Percentiles rank a stretch among this genome's conserved stretches.
Evolutionary conservation across 352 stramenopile species (phyloP).

Genomic region (Phytophthora cryptogea): DNA sequence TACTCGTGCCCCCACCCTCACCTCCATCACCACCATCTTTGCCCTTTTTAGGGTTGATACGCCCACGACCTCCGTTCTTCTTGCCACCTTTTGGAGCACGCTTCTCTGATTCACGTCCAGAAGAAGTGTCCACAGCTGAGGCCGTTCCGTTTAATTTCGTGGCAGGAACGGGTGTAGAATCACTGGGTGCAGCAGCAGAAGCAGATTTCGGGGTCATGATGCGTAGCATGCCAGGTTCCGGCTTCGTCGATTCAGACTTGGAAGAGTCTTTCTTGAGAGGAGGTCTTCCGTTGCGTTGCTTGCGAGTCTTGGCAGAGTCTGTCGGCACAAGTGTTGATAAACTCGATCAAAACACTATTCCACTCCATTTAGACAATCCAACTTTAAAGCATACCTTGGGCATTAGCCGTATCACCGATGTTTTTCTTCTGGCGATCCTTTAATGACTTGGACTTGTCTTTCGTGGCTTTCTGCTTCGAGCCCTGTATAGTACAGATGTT

Average conservation of each 20-base stretch:
- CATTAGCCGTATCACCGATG: slow-evolving; percentile 18
- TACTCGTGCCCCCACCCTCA: slow-evolving; percentile 22
- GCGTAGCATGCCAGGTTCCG: slow-evolving; percentile 52
- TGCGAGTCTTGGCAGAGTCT: slow-evolving; percentile 55
- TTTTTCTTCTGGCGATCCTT: slow-evolving; percentile 45
- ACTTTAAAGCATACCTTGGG: slow-evolving; percentile 17
- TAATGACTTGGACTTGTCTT: slow-evolving; percentile 42
- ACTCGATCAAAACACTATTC: no score
- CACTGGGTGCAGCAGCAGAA: slow-evolving; percentile 5
- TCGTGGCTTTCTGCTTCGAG: slow-evolving; percentile 39
- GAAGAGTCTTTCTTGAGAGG: slow-evolving; percentile 39
- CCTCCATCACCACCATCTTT: slow-evolving; percentile 33
- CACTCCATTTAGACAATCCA: not conserved
- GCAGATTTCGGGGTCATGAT: slow-evolving; percentile 57
- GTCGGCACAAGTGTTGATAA: not conserved
- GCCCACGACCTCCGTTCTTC: slow-evolving; percentile 36
- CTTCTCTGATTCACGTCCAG: slow-evolving; percentile 29
- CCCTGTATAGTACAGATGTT: slow-evolving; percentile 2
- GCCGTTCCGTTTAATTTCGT: slow-evolving; percentile 17
- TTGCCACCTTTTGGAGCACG: slow-evolving; percentile 27
- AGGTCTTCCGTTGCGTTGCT: slow-evolving; percentile 36
- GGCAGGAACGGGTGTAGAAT: slow-evolving; percentile 7
- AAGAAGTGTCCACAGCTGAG: slow-evolving; percentile 8
- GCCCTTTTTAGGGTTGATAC: slow-evolving; percentile 40
- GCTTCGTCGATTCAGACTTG: slow-evolving; percentile 31